These are phyloP conservation scores for Vanrija sp. DNA, from an alignment of 1,284 basidiomycete genomes.

Conservation along the genomic window DNA sequence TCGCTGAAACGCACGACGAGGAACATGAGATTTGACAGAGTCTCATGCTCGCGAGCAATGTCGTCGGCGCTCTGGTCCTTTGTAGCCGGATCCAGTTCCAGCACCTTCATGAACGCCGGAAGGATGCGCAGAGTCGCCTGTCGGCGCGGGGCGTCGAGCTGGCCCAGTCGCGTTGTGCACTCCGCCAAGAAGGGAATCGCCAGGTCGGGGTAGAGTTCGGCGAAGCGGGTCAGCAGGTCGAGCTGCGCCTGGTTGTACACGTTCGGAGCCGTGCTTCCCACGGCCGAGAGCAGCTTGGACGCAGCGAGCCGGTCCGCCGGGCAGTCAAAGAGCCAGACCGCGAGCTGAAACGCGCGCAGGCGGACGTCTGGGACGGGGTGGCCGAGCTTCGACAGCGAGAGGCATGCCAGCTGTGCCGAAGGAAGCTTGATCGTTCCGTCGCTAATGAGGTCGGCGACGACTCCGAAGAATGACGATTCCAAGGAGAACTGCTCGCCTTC, in stretches of 20 bases:
- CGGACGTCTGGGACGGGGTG: slow-evolving; percentile 67
- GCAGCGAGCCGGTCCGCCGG: slow-evolving; percentile 53
- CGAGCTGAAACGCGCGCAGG: slow-evolving; percentile 69
- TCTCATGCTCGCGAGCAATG: slow-evolving; percentile 57
- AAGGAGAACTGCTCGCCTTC: slow-evolving; percentile 51
- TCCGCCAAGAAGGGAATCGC: slow-evolving; percentile 68
- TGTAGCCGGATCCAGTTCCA: slow-evolving; percentile 57
- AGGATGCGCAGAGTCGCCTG: slow-evolving; percentile 63
- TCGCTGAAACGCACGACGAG: slow-evolving; percentile 76
- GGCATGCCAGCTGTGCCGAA: slow-evolving; percentile 66
- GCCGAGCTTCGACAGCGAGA: slow-evolving; percentile 80
- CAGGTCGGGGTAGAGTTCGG: slow-evolving; percentile 71
- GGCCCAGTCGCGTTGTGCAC: slow-evolving; percentile 68
- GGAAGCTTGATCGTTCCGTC: slow-evolving; percentile 55
- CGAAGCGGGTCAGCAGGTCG: slow-evolving; percentile 70
- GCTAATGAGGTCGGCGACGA: slow-evolving; percentile 62
- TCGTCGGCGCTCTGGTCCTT: slow-evolving; percentile 30
- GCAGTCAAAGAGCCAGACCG: slow-evolving; percentile 66
- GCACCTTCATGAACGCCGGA: slow-evolving; percentile 73
- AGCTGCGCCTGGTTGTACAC: slow-evolving; percentile 79
- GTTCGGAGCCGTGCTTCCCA: slow-evolving; percentile 68
- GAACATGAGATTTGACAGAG: slow-evolving; percentile 78
- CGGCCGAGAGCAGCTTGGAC: slow-evolving; percentile 67
- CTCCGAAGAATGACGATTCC: slow-evolving; percentile 65
- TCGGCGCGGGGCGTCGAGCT: slow-evolving; percentile 57